Evolutionary conservation across 139 green algal genomes (phyloP), one percentile per base, ranked within the genome.

Genomic region (Nannochloris sp.): DNA sequence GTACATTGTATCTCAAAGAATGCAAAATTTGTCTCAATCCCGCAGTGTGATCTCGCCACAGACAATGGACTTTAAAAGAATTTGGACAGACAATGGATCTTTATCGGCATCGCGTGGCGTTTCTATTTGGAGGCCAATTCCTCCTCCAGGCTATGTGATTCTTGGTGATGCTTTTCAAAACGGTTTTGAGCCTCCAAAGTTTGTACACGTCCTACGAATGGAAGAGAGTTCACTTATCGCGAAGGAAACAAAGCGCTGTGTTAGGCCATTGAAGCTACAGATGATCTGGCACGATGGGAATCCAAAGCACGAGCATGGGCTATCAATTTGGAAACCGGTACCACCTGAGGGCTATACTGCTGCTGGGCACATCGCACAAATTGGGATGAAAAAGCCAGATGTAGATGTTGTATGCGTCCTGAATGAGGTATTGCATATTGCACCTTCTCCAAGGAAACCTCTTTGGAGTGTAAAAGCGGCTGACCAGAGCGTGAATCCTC

Each of bases 41-140:
- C 46, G 46, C n/a, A 53, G 46, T 53, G n/a, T 21, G 4, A 53
- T 25, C n/a, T 53, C 18, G 3, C 46, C 46, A 19, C 16, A 18
- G 11, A 63, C 68, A 6, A 58, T 75, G 4, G 74, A 79, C 60
- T 81, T 79, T 44, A 49, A 57, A 12, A 53, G 71, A 3, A 12
- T 81, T 10, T 81, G 74, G 65, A 67, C 16, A 49, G 57, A 64
- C 23, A 44, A 67, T 4, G 66, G 54, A 16, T 11, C 43, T 25
- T 25, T 7, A 23, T 21, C 63, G 5, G 43, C 53, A 4, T 66
- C 79, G 34, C 65, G 68, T 4, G 86, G 83, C 9, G 53, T 94
- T 10, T 82, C 77, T n/a, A 53, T 96, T 21, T 97, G 90, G 90
- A 74, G 89, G 11, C 88, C 90, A 3, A 63, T 83, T 61, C 51